Conservation (phyloP, 768 basidiomycete species). For the Mycena pura region DNA sequence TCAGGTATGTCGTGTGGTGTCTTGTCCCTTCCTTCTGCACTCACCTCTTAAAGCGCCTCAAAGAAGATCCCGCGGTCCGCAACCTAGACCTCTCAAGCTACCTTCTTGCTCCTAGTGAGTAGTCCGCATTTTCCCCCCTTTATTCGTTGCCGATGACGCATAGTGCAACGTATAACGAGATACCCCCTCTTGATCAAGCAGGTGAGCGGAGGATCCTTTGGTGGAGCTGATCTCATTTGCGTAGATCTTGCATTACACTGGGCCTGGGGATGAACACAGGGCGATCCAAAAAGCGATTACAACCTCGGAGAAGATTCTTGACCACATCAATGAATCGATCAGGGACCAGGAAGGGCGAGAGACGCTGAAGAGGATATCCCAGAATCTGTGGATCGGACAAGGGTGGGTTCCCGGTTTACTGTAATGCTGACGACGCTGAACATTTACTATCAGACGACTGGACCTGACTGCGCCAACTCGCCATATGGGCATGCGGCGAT, state of each 20-base stretch:
- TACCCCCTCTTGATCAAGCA: constrained; percentile 92
- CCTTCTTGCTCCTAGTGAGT: constrained; percentile 87
- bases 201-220: constrained; percentile 38
- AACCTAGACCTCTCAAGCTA: constrained; percentile 92
- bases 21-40: not conserved
- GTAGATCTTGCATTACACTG: constrained; percentile 82
- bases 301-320: constrained; percentile 75
- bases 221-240: not conserved
- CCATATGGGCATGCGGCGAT: constrained; percentile 77
- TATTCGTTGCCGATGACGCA: not conserved
- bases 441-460: constrained; percentile 61
- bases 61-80: constrained; percentile 78
- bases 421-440: not conserved
- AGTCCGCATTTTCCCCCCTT: not conserved
- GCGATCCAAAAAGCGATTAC: constrained; percentile 61
- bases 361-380: constrained; percentile 75
- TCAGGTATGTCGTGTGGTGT: constrained; percentile 52
- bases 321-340: constrained; percentile 87
- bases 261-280: constrained; percentile 64
- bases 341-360: constrained; percentile 83
- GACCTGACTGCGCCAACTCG: constrained; percentile 93
- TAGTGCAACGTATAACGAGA: constrained; percentile 95
- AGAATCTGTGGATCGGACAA: constrained; percentile 87
- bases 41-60: constrained; percentile 57
- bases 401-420: constrained; percentile 53